phyloP scores from a whole-genome alignment of 495 filamentous ascomycete species.

The Penicillium bialowiezense region DNA sequence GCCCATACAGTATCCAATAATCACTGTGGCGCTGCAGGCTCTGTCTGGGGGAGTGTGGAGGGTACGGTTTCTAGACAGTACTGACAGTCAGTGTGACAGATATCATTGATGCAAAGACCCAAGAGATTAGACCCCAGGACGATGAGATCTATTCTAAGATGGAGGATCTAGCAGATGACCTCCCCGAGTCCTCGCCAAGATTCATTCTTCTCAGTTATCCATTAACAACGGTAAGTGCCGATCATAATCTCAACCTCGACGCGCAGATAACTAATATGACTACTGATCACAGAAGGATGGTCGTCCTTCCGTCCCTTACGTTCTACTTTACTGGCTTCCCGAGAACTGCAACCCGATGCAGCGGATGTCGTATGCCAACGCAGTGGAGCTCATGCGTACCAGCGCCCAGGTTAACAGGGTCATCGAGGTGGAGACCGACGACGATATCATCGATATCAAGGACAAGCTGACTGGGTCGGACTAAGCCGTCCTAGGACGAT shows the following conservation, averaged over 20 bases:
- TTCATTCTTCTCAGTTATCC: constrained; percentile 91
- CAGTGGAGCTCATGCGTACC: constrained; percentile 91
- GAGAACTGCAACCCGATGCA: constrained; percentile 78
- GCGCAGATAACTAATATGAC: constrained; percentile 1
- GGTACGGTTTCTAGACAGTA: too few species aligned
- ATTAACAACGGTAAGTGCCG: constrained; percentile 64
- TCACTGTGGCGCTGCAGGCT: not conserved
- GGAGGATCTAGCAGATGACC: constrained; percentile 75
- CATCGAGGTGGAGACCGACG: constrained; percentile 71
- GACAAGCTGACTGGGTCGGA: constrained; percentile 56
- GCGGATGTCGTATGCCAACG: constrained; percentile 92
- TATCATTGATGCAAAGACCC: constrained; percentile 75
- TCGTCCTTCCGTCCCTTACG: constrained; percentile 73
- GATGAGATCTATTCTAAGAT: constrained; percentile 76
- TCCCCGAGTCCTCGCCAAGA: constrained; percentile 87
- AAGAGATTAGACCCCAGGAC: constrained; percentile 79
- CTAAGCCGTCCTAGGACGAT: constrained; percentile 12
- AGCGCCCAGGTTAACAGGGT: constrained; percentile 80
- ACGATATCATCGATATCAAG: constrained; percentile 75
- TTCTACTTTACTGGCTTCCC: constrained; percentile 89
- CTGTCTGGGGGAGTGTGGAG: too few species aligned
- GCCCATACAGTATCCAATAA: not conserved
- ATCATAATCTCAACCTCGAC: not conserved
- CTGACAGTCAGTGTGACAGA: constrained; percentile 21
- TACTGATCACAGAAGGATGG: constrained; percentile 50